Conservation (phyloP, 176 grass and related monocot genomes). For the Carex kokanica region DNA sequence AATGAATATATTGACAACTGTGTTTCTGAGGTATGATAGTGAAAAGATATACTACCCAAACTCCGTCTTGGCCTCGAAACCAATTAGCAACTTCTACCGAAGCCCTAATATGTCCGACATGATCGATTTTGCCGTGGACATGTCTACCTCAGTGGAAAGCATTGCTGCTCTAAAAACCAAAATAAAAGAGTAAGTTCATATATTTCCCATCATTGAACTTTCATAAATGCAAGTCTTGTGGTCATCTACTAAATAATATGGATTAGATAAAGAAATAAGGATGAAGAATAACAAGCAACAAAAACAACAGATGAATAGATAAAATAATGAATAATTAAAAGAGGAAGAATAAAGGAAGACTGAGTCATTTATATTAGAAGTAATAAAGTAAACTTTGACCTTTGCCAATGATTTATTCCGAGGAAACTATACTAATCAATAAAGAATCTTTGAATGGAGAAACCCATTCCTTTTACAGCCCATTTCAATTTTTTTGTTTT, state of each 20-base stretch:
- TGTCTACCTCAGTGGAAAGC: slow-evolving; percentile 64
- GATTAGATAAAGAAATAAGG: neutral
- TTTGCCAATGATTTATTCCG: too few species aligned
- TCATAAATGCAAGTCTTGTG: neutral
- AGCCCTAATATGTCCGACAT: slow-evolving; percentile 88
- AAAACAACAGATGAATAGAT: neutral
- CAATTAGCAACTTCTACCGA: slow-evolving; percentile 97
- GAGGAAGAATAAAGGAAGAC: neutral
- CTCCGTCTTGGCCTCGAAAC: slow-evolving; percentile 68
- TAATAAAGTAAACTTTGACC: neutral
- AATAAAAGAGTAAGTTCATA: slow-evolving; percentile 68
- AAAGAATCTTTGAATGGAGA: too few species aligned
- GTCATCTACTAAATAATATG: neutral
- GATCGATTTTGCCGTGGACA: slow-evolving; percentile 63
- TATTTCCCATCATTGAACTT: neutral
- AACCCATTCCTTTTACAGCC: too few species aligned
- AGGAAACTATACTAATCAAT: too few species aligned
- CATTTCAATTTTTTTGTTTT: too few species aligned
- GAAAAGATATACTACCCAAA: slow-evolving; percentile 98
- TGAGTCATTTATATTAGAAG: neutral
- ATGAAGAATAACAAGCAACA: neutral
- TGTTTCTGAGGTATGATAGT: slow-evolving; percentile 80
- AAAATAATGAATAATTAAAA: neutral
- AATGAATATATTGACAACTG: slow-evolving; percentile 99
- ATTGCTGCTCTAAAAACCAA: slow-evolving; percentile 67